Evolutionary conservation across 305 asterid species (phyloP), one percentile per base, ranked within the genome.

Genomic region (Rubia peregrina): DNA sequence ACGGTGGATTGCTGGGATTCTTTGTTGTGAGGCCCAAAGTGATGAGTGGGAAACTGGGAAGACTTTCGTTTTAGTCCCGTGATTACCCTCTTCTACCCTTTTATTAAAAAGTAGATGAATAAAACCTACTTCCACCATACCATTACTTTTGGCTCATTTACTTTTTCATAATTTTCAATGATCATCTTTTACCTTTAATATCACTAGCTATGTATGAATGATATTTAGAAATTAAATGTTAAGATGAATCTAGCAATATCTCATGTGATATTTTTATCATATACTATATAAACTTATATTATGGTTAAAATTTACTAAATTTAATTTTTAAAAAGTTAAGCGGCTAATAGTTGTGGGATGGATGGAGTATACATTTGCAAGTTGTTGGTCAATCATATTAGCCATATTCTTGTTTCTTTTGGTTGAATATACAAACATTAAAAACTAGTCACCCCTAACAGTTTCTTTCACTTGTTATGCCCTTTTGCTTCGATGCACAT

Each of bases 21-120:
- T 49, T 49, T 19, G 57, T 49, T 48, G 14, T 49, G 75, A 48
- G 77, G 77, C 68, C 68, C 71, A 73, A 33, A 57, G 68, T 67
- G 69, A 6, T 43, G 68, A 67, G 68, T 53, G 40, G 22, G 36
- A 40, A 63, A 63, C 48, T 36, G 48, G 48, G 10, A 9, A 36
- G 68, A 55, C 68, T 73, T 53, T 66, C 49, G n/a, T 73, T 42
- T 61, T 38, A 33, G 67, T 24, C 42, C 41, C 41, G 38, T 51
- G 61, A n/a, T 56, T 7, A 56, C 61, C 77, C 77, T 73, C 33
- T 73, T 73, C 73, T 73, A 59, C 69, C 77, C 77, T 71, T 63
- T 33, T 36, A 69, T 33, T 36, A 69, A 69, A 69, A 55, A 38
- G 64, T 55, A 51, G 62, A 11, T 73, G 66, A 56, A 65, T 53